Evolutionary conservation across 306 rosid genomes (phyloP), one percentile per base, ranked within the genome.

Genomic region (Cicer yamashitae): DNA sequence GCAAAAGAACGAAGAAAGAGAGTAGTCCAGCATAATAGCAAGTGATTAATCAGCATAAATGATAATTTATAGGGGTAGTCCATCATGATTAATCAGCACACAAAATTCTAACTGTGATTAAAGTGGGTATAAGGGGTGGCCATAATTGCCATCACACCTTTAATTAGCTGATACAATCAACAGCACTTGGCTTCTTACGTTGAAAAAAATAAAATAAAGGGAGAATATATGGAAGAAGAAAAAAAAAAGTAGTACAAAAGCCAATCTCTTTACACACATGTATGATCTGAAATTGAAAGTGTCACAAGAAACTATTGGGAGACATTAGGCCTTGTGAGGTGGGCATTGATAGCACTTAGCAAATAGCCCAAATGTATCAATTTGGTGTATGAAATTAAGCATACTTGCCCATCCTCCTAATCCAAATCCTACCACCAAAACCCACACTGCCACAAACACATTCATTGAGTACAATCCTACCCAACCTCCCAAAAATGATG

Each of bases 351-450:
- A 94, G 78, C 98, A 94, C 86, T 88, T 91, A 0, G 97, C 88
- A 88, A 94, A 91, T 25, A 94, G 45, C 39, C 98, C 98, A 84
- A 94, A 94, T 11, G 96, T 88, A 63, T 88, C 7, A 73, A 94
- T 57, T 87, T 94, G 97, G 57, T 34, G 87, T 38, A 94, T 77
- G 86, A 94, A 94, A 81, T 94, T 94, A 61, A 94, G 82, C 88
- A 88, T 88, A 82, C 98, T 94, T 75, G 98, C 97, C 96, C 97
- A 93, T 59, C 98, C 98, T 83, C 98, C 98, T 70, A 94, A 91
- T 20, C 97, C 98, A 86, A 94, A 94, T 78, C 98, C 98, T 76
- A 91, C 91, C 59, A 94, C 88, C 76, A 86, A 85, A 17, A 94
- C 98, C 98, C 98, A 94, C 1, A 76, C 94, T 71, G 90, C 98